Evolutionary conservation across 139 green algal species (phyloP), one percentile per base, ranked within the genome.

Genomic region (Coccomyxa sp.): DNA sequence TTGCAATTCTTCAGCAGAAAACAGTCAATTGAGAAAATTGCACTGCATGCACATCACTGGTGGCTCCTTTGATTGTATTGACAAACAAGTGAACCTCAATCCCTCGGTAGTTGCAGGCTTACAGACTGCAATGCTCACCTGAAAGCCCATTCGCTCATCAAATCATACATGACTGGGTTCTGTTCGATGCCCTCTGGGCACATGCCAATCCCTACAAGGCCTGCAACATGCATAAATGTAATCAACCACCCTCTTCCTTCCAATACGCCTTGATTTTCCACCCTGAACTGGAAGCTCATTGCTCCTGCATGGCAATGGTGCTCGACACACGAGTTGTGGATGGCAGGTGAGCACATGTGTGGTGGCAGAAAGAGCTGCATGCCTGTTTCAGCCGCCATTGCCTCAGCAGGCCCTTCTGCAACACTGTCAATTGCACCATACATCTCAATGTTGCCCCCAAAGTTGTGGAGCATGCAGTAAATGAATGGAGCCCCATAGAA

Each of bases 401-500:
- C 60, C 23, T 59, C 30, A 30, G 30, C 30, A 13, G 76, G 76
- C 30, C 14, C 32, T n/a, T 28, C 0, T 0, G 76, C 76, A 30
- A 80, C 76, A 58, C 13, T 32, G 14, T 58, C 79, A n/a, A 88
- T 66, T 17, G 84, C 84, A 13, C 87, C 87, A 74, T 90, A 88
- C 85, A 90, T 85, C 16, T 60, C 76, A 0, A 77, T 75, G 83
- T 88, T 90, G 76, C 88, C 88, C 25, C 88, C 86, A 86, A 91
- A 91, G 82, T 90, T 91, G 86, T 91, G 88, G 57, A 91, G 86
- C 86, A 90, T 90, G 79, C 88, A 90, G 83, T 82, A 90, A 57
- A 90, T 86, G 75, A 83, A 88, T 57, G 81, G 81, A 45, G 82
- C 63, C 28, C 87, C 87, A 17, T 88, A 86, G 59, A 90, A 86